Base-by-base conservation (phyloP, 1,284 basidiomycete species). In the Fomitiporia mediterranea region DNA sequence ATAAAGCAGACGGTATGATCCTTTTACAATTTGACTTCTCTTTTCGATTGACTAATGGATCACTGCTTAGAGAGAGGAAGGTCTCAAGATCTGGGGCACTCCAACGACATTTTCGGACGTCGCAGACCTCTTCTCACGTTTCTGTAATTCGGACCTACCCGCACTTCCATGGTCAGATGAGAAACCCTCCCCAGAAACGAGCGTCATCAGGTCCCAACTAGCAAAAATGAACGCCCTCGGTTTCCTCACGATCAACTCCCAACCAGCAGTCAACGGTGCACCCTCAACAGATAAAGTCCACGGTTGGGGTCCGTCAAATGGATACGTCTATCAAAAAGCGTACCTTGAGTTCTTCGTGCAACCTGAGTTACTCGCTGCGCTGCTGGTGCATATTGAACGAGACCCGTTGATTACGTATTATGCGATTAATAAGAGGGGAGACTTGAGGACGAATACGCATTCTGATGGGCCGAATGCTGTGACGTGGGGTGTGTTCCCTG, bases 401-500 rank as follows among this genome's bases (percentile, higher is more conserved):
- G 92, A 98, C 67, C 81, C 83, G 56, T 84, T 89, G 65, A 91
- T 98, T 70, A 99, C 94, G 4, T 99, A 99, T 78, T 95, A 98
- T 67, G 94, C 95, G 52, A 94, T 94, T 69, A 93, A 94, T 75
- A 88, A 84, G 67, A 82, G 85, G 61, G 97, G 97, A 47, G 95
- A 98, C 67, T 80, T 98, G 64, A 80, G 85, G 55, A 98, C 95
- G 53, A 99, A 99, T 76, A 93, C 87, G 32, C 84, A 89, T 60
- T 88, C 88, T 1, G 91, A 96, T 34, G 91, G 94, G 6, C 94
- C 96, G 37, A 99, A 98, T 66, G 97, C 97, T 5, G 97, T 99
- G 46, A 99, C 97, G 0, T 99, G 96, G 97, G 97, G 96, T 63
- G 94, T 97, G 4, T 99, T 98, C 81, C 96, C 97, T 17, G 93